Conservation (phyloP, 345 rosid genomes). For the Erodium maritimum region DNA sequence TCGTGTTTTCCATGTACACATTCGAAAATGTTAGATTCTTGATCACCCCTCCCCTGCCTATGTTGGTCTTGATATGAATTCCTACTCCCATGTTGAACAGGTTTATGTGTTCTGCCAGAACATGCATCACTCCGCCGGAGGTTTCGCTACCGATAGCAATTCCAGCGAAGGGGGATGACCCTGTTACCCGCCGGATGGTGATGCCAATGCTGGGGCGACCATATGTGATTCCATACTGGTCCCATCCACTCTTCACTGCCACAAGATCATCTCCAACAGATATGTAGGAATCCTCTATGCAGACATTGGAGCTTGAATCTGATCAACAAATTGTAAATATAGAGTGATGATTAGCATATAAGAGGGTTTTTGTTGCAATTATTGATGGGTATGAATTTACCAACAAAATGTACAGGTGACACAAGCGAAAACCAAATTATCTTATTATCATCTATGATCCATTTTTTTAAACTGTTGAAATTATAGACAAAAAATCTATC, state of each 20-base stretch:
- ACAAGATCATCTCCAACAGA: conserved; percentile 43
- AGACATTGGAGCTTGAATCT: conserved; percentile 47
- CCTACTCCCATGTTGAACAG: conserved; percentile 23
- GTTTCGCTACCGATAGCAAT: conserved; percentile 49
- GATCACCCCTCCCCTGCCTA: conserved; percentile 46
- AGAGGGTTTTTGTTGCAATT: no score
- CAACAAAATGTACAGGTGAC: no score
- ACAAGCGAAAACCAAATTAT: no score
- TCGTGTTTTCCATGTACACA: conserved; percentile 21
- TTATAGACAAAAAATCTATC: no score
- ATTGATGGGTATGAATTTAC: no score
- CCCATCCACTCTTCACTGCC: conserved; percentile 52
- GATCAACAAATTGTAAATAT: not conserved
- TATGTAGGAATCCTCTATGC: conserved; percentile 40
- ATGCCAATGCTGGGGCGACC: conserved; percentile 27
- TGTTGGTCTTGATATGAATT: conserved; percentile 29
- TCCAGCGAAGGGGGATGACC: conserved; percentile 28
- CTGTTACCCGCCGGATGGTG: conserved; percentile 26
- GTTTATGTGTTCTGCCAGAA: conserved; percentile 19
- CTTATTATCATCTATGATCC: no score
- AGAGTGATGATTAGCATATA: no score
- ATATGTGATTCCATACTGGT: conserved; percentile 40
- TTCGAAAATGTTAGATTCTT: conserved; percentile 25
- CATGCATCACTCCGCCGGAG: conserved; percentile 42
- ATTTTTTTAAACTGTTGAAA: no score